These are phyloP conservation scores for Haematococcus lacustris DNA, from an alignment of 139 green algal genomes.

Conservation along the genomic window DNA sequence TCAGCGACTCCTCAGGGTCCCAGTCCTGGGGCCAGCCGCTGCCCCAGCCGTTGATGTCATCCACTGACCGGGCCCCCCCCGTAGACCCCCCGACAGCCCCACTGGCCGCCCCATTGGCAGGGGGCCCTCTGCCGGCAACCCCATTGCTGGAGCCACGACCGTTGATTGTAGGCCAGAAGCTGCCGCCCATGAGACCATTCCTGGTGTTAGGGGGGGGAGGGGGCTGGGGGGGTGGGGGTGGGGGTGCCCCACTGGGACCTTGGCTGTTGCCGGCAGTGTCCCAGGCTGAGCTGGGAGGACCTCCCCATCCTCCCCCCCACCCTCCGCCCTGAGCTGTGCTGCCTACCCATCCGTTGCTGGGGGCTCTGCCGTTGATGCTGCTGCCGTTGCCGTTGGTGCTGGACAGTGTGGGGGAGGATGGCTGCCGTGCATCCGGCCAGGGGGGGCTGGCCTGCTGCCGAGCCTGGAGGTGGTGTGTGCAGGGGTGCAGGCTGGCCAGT, in stretches of 20 bases:
- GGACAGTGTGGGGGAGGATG: too few relatives aligned
- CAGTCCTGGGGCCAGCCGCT: conserved; percentile 37
- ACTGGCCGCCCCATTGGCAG: neutral
- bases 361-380: neutral
- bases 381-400: neutral
- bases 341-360: neutral
- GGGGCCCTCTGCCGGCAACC: neutral
- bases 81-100: neutral
- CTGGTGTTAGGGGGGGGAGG: neutral
- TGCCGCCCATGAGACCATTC: neutral
- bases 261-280: too few relatives aligned
- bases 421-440: neutral
- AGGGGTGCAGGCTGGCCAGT: neutral
- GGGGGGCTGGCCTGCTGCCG: neutral
- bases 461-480: neutral
- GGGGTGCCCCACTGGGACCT: too few relatives aligned
- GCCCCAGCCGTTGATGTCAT: conserved; percentile 3
- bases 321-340: too few relatives aligned
- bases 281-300: too few relatives aligned
- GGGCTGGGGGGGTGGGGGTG: too few relatives aligned
- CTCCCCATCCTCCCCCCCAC: too few relatives aligned
- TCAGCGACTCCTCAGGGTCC: conserved; percentile 37
- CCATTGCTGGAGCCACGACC: neutral
- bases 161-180: neutral
- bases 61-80: neutral